phyloP scores from a whole-genome alignment of 2,329 filamentous ascomycete genomes.

The Tolypocladium tropicale region DNA sequence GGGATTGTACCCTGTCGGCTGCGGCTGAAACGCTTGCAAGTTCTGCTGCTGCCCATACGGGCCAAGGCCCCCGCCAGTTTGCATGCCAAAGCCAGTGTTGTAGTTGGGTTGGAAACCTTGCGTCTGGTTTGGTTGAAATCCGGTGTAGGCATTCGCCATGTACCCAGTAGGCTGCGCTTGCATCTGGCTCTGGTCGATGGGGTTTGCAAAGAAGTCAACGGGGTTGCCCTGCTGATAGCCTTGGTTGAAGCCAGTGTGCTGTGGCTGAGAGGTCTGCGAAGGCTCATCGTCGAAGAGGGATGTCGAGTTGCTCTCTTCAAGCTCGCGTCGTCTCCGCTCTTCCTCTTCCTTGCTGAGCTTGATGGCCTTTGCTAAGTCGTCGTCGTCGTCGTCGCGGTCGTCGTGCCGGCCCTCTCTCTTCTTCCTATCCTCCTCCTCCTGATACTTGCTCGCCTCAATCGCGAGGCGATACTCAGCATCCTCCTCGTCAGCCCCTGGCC shows the following conservation, averaged over 20 bases:
- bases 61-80: conserved; percentile 59
- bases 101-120: conserved; percentile 50
- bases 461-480: conserved; percentile 86
- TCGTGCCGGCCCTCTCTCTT: conserved; percentile 57
- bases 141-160: conserved; percentile 45
- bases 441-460: conserved; percentile 87
- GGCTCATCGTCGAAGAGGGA: conserved; percentile 82
- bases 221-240: conserved; percentile 95
- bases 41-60: conserved; percentile 46
- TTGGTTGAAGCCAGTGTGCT: conserved; percentile 86
- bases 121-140: conserved; percentile 34
- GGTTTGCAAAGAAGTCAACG: conserved; percentile 96
- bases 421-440: conserved; percentile 80
- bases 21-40: conserved; percentile 36
- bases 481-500: conserved; percentile 57
- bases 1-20: conserved; percentile 44
- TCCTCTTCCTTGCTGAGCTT: conserved; percentile 93
- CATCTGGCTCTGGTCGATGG: conserved; percentile 65
- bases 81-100: conserved; percentile 55
- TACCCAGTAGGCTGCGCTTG: conserved; percentile 75
- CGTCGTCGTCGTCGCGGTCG: conserved; percentile 61
- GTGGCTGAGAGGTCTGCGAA: conserved; percentile 50
- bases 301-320: conserved; percentile 76
- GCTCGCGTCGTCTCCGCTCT: conserved; percentile 73
- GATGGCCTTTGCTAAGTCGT: conserved; percentile 89